These are phyloP conservation scores for Salix suchowensis DNA, from an alignment of 345 rosid species.

Conservation along the genomic window DNA sequence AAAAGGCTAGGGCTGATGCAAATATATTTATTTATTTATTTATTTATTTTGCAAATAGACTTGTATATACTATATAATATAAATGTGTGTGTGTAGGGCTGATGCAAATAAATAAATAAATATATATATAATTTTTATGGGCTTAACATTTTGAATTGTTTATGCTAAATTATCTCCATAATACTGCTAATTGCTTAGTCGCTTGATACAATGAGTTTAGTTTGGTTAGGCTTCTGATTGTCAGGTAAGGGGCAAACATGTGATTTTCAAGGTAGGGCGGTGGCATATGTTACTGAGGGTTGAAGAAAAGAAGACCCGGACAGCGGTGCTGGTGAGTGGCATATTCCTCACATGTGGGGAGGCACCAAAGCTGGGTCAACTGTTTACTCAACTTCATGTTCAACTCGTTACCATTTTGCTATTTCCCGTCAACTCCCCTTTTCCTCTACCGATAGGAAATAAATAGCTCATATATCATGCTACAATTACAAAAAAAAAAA, in stretches of 20 bases:
- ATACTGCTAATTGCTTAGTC: too few relatives aligned
- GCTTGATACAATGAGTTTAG: too few relatives aligned
- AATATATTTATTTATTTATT: too few relatives aligned
- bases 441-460: background rate
- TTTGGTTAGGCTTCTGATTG: too few relatives aligned
- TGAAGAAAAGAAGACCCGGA: background rate
- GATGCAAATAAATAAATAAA: too few relatives aligned
- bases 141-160: too few relatives aligned
- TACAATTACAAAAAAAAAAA: too few relatives aligned
- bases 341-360: constrained; percentile 12
- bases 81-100: too few relatives aligned
- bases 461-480: too few relatives aligned
- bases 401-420: background rate
- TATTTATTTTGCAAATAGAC: too few relatives aligned
- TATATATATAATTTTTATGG: too few relatives aligned
- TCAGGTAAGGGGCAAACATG: background rate
- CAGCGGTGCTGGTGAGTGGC: background rate
- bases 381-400: background rate
- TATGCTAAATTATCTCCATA: background rate
- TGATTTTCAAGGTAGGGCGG: background rate
- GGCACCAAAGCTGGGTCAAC: background rate
- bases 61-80: too few relatives aligned
- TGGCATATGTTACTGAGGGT: background rate
- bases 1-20: background rate
- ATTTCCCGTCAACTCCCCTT: background rate